Conservation (phyloP, 106 monocot genomes). For the Acorus calamus region DNA sequence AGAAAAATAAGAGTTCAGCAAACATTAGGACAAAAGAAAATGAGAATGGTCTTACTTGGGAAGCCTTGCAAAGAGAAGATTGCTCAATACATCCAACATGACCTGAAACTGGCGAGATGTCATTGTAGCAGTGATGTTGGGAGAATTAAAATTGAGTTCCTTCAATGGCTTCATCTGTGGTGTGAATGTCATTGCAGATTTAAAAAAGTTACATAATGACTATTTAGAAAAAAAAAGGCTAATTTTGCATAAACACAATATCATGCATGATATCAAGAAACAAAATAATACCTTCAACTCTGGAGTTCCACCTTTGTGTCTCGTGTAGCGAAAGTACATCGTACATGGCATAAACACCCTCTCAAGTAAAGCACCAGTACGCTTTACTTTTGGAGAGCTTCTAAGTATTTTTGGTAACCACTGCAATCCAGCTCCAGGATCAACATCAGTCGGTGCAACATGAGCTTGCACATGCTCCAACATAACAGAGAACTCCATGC, state of each 20-base stretch:
- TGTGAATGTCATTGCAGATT: background rate
- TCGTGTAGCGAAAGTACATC: conserved; percentile 93
- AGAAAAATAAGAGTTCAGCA: no score
- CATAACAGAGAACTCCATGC: conserved; percentile 82
- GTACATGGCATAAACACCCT: conserved; percentile 96
- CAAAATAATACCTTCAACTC: conserved; percentile 72
- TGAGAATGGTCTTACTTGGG: conserved; percentile 53
- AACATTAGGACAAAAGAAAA: no score
- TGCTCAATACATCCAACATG: conserved; percentile 93
- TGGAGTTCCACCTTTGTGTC: conserved; percentile 88
- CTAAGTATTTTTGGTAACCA: conserved; percentile 91
- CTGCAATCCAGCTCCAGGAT: conserved; percentile 98
- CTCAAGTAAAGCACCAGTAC: conserved; percentile 96
- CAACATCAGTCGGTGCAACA: conserved; percentile 99
- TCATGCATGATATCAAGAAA: no score
- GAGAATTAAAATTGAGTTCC: conserved; percentile 90
- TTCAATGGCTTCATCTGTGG: conserved; percentile 87
- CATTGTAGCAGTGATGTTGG: conserved; percentile 91
- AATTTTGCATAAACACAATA: no score
- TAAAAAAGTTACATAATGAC: background rate
- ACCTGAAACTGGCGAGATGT: conserved; percentile 98
- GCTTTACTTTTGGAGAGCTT: conserved; percentile 79
- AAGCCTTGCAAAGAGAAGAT: conserved; percentile 86
- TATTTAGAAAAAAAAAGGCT: background rate
- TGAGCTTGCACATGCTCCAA: conserved; percentile 95